Conservation (phyloP, 176 grass and related monocot species). For the Eragrostis nindensis region DNA sequence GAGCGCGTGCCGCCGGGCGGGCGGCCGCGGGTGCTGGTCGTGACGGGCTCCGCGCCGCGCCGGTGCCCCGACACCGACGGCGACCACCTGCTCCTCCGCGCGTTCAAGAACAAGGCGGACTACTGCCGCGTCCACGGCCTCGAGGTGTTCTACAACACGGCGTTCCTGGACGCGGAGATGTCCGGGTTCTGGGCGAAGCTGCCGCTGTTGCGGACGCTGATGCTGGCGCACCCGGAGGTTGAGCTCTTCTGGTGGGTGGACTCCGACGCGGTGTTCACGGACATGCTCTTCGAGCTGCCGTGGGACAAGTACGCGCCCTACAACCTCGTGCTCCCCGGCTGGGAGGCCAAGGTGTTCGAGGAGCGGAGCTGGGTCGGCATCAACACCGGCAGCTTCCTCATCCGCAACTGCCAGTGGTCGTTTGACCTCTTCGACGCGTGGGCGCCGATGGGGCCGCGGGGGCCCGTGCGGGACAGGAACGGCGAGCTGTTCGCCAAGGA, state of each 20-base stretch:
- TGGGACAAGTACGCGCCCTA: slow-evolving; percentile 61
- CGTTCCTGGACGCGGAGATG: slow-evolving; percentile 86
- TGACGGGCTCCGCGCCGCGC: slow-evolving; percentile 72
- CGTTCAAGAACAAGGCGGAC: slow-evolving; percentile 92
- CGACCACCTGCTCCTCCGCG: slow-evolving; percentile 78
- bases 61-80: slow-evolving; percentile 73
- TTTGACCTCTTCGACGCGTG: slow-evolving; percentile 79
- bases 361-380: slow-evolving; percentile 74
- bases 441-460: slow-evolving; percentile 80
- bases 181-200: slow-evolving; percentile 92
- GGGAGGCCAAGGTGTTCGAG: slow-evolving; percentile 72
- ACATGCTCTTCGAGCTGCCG: slow-evolving; percentile 85
- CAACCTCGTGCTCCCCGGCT: slow-evolving; percentile 91
- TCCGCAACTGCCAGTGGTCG: slow-evolving; percentile 97
- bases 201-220: slow-evolving; percentile 82
- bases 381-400: slow-evolving; percentile 89
- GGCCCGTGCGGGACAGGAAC: slow-evolving; percentile 64
- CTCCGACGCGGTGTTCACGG: slow-evolving; percentile 85
- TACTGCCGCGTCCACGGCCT: slow-evolving; percentile 90
- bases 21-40: slow-evolving; percentile 76
- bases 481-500: slow-evolving; percentile 62
- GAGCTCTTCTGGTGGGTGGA: slow-evolving; percentile 98
- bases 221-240: slow-evolving; percentile 87
- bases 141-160: slow-evolving; percentile 89
- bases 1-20: background rate